Base-by-base conservation (phyloP, 2,329 filamentous ascomycete species). In the Aspergillus novofumigatus region DNA sequence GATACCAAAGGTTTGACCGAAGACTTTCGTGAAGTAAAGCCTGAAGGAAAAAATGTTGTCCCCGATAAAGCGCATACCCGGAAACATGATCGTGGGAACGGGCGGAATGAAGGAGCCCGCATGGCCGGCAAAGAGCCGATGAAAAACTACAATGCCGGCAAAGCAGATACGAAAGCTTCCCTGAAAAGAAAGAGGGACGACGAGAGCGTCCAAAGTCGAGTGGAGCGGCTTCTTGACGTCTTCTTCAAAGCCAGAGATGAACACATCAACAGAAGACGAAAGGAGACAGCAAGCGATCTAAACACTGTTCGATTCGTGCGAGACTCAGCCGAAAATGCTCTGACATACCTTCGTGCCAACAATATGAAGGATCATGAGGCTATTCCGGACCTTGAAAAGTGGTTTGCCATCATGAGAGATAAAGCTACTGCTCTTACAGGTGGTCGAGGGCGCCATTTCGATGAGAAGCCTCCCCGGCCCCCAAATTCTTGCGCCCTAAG, bases 301-400 rank as follows among this genome's bases (percentile, higher is more conserved):
- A 60, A 64, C 23, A 64, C 69, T 1, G 72, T 74, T 25, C 72
- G 72, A 51, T 78, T 77, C 51, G 70, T 79, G 26, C 73, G 76
- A 3, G 76, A 78, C 60, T 77, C 74, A 1, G 74, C 75, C 5
- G 76, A 78, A 56, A 78, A 78, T 53, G 65, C 70, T 1, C 64
- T 77, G 17, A 26, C 44, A 47, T 47, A 47, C 11, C 44, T 47
- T 23, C 44, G 21, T 14, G 9, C 44, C 20, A 47, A 47, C 44
- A 26, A 47, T 23, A 47, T 47, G 44, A 14, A 14, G 11, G 23
- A 17, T 6, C 44, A 47, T 14, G 23, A 47, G 21, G 20, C 23
- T 14, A 47, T 47, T 11, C 57, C 68, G 0, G 73, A 76, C 45
- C 60, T 78, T 11, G 59, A 72, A 26, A 55, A 64, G 4, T 68